Conservation (phyloP, 1,139 yeast species). For the Pichia sp. region DNA sequence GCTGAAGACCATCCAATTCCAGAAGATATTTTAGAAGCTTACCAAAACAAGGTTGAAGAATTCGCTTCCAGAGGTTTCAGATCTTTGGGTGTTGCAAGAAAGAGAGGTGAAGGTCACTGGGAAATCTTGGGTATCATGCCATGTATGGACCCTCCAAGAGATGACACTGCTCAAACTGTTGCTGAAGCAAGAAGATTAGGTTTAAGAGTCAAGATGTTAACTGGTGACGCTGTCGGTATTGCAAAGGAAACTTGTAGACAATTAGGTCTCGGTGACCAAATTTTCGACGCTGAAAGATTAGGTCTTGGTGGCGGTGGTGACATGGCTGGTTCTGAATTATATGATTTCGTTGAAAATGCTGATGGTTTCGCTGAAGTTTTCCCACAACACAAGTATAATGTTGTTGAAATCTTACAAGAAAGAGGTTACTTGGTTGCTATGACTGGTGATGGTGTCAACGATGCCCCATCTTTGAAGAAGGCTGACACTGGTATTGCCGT, state of each 20-base stretch:
- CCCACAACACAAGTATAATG: conserved; percentile 95
- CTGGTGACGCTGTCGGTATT: conserved; percentile 99
- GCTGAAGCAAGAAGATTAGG: conserved; percentile 89
- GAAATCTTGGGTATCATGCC: conserved; percentile 97
- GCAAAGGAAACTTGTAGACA: conserved; percentile 99
- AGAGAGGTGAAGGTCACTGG: conserved; percentile 99
- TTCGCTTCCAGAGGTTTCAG: conserved; percentile 98
- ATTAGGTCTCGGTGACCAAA: conserved; percentile 95
- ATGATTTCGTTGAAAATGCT: conserved; percentile 92
- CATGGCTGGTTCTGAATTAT: conserved; percentile 94
- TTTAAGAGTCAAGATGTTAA: conserved; percentile 94
- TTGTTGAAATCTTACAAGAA: conserved; percentile 82
- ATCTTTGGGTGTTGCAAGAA: conserved; percentile 97
- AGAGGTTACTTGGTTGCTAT: conserved; percentile 95
- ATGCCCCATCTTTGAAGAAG: conserved; percentile 93
- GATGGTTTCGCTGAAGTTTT: conserved; percentile 97
- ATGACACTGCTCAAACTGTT: conserved; percentile 95
- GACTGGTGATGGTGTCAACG: conserved; percentile 99
- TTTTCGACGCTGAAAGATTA: conserved; percentile 87
- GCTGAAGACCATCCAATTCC: conserved; percentile 96
- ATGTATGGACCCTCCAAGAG: conserved; percentile 99
- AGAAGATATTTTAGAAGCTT: conserved; percentile 90
- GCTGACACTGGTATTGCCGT: conserved; percentile 98
- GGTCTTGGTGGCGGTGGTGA: conserved; percentile 96
- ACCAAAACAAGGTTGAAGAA: conserved; percentile 95